A percentile compares a stretch with the other conserved stretches of the same genome.
Conservation (phyloP, 2,329 filamentous ascomycete genomes). For the Fusarium torreyae region DNA sequence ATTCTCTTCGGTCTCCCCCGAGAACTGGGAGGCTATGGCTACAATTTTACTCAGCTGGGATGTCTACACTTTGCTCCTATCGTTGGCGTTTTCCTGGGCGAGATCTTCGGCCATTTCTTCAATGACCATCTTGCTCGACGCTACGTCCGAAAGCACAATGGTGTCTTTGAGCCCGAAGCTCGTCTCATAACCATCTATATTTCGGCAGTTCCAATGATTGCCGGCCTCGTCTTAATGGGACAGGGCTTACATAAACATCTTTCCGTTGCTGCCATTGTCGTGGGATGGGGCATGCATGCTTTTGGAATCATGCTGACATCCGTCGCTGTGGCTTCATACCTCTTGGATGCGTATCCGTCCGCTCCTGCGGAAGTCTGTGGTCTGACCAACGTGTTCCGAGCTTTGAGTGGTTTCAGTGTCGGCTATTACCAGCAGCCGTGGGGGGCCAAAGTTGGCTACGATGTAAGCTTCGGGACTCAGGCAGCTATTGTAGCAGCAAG, state of each 20-base stretch:
- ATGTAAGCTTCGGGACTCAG: slow-evolving; percentile 59
- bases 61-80: slow-evolving; percentile 73
- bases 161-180: slow-evolving; percentile 70
- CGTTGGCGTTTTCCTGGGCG: slow-evolving; percentile 67
- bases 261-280: slow-evolving; percentile 51
- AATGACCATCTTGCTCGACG: slow-evolving; percentile 65
- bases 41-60: slow-evolving; percentile 65
- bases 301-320: slow-evolving; percentile 69
- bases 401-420: slow-evolving; percentile 64
- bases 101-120: slow-evolving; percentile 69
- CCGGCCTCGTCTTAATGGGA: slow-evolving; percentile 67
- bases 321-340: slow-evolving; percentile 64
- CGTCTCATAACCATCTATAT: slow-evolving; percentile 65
- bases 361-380: slow-evolving; percentile 63
- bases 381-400: slow-evolving; percentile 58
- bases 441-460: slow-evolving; percentile 57
- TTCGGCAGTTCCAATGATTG: slow-evolving; percentile 63
- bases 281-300: slow-evolving; percentile 67
- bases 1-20: slow-evolving; percentile 59
- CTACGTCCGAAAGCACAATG: slow-evolving; percentile 63
- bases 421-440: slow-evolving; percentile 64
- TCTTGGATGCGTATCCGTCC: slow-evolving; percentile 65
- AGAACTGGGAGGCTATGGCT: slow-evolving; percentile 62
- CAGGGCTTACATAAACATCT: slow-evolving; percentile 62
- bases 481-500: slow-evolving; percentile 46